Evolutionary conservation across 2,329 filamentous ascomycete genomes (phyloP), one percentile per base, ranked within the genome.

Genomic region (Fusarium nanum): DNA sequence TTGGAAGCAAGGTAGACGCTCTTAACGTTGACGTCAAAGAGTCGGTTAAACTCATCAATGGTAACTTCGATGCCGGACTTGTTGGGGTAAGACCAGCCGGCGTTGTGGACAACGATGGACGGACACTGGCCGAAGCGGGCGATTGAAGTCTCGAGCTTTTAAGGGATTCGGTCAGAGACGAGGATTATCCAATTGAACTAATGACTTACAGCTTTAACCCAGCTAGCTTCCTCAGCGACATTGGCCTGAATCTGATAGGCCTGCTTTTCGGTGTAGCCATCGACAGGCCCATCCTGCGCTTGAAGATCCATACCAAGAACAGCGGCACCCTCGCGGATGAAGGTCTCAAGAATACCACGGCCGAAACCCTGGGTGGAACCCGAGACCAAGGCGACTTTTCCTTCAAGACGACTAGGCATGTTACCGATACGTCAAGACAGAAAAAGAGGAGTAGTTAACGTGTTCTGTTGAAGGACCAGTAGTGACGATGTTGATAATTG

Each of bases 231-330:
- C 53, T 71, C 65, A 8, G 68, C 61, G 23, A 71, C 68, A 18
- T 71, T 61, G 59, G 68, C 68, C 27, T 69, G 48, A 40, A 71
- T 68, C 52, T 71, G 68, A 37, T 71, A 71, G 49, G 65, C 65
- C 37, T 64, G 65, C 49, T 54, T 60, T 48, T 71, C 65, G 7
- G 48, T 42, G 28, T 58, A 71, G 45, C 65, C 68, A 4, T 65
- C 56, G 28, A 65, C 63, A 18, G 53, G 62, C 3, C 66, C 66
- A 34, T 71, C 60, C 16, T 53, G 40, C 22, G 56, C 54, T 20
- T 61, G 64, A 14, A 66, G 53, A 25, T 66, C 63, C 54, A 66
- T 3, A 5, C 63, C 58, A 1, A 66, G 46, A 8, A 66, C 63
- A 27, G 52, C 22, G n/a, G 58, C 63, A 14, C 63, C 63, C 30